Percentiles rank a stretch among this genome's conserved stretches.
These are phyloP conservation scores for Corymbia citriodora DNA, from an alignment of 441 rosid genomes.

Conservation along the genomic window DNA sequence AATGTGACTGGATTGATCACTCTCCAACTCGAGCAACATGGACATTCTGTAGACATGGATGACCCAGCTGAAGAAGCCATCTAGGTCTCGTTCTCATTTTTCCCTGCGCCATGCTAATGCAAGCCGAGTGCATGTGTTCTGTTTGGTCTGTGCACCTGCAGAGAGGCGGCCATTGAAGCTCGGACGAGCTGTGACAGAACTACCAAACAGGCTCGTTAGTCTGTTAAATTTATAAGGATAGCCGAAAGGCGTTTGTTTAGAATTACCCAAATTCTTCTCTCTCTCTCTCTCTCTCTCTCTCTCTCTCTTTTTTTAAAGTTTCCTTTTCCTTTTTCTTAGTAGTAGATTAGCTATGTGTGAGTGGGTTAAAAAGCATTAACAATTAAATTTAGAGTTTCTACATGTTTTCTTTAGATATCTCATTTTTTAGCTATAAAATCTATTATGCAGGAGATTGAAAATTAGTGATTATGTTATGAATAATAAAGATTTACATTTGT, in stretches of 20 bases:
- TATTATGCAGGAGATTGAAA: neutral
- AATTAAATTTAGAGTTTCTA: neutral
- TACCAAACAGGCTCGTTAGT: neutral
- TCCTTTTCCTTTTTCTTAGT: neutral
- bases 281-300: no score
- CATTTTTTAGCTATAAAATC: neutral
- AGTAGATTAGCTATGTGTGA: neutral
- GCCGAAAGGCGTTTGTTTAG: accelerated
- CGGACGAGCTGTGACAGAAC: neutral
- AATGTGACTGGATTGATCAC: neutral
- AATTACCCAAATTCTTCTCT: neutral
- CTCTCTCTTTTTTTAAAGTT: no score
- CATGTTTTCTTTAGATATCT: neutral
- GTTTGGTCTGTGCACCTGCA: neutral
- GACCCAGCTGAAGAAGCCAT: neutral
- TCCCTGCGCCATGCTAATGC: neutral
- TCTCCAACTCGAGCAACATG: neutral
- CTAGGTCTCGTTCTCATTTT: neutral
- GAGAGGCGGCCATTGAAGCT: neutral
- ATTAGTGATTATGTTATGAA: neutral
- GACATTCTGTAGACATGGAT: neutral
- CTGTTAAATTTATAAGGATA: neutral
- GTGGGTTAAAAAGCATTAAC: neutral
- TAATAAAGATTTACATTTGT: neutral
- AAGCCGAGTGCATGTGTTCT: neutral